These are phyloP conservation scores for Colletotrichum cordylinicola DNA, from an alignment of 2,329 filamentous ascomycete genomes.

Conservation along the genomic window DNA sequence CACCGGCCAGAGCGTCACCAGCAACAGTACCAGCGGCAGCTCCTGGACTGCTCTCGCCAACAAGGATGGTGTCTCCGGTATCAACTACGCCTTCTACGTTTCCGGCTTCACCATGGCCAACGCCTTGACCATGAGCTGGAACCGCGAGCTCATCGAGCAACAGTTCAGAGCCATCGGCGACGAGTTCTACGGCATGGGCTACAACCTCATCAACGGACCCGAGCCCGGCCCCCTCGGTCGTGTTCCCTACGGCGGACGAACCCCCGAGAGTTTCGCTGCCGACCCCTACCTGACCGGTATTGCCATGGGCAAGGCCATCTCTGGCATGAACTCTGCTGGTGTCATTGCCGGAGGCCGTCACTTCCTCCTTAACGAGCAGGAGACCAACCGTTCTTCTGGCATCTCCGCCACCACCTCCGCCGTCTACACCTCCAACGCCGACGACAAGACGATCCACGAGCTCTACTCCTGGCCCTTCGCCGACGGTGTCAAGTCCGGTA, in stretches of 20 bases:
- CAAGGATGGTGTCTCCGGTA: constrained; percentile 23
- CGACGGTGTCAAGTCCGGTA: constrained; percentile 55
- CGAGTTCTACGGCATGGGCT: constrained; percentile 23
- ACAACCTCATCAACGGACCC: constrained; percentile 22
- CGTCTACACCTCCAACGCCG: constrained; percentile 54
- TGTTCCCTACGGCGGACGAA: constrained; percentile 62
- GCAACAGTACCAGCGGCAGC: constrained; percentile 1
- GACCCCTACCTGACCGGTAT: constrained; percentile 64
- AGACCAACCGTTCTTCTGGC: constrained; percentile 59
- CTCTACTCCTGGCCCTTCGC: constrained; percentile 44
- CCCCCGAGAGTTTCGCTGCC: constrained; percentile 64
- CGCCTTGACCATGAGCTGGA: constrained; percentile 26
- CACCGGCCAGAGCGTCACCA: constrained; percentile 7
- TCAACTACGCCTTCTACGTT: constrained; percentile 25
- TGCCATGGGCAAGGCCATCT: constrained; percentile 57
- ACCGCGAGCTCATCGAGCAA: constrained; percentile 17
- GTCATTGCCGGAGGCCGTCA: constrained; percentile 64
- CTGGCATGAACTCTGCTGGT: constrained; percentile 62
- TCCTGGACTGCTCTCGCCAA: constrained; percentile 9
- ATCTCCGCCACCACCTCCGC: constrained; percentile 60
- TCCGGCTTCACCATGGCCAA: constrained; percentile 23
- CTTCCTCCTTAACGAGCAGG: constrained; percentile 67
- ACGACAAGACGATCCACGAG: constrained; percentile 34
- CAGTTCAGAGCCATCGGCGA: constrained; percentile 22
- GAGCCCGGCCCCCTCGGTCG: constrained; percentile 33